Evolutionary conservation across 208 protist species (phyloP).

Genomic region (Leptomonas pyrrhocoris): DNA sequence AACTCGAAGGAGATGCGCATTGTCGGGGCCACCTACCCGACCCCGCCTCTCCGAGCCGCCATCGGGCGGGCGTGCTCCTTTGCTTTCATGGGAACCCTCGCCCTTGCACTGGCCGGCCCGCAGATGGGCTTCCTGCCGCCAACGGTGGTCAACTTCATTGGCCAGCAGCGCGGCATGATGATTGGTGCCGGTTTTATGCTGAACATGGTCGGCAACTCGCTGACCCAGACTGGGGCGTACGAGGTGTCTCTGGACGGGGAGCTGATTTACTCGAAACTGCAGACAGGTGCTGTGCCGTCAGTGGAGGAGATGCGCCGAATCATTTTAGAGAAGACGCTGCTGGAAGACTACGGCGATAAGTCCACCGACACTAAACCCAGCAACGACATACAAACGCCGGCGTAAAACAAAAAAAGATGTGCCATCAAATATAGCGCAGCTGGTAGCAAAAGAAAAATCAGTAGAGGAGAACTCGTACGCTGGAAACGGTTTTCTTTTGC

Average conservation of each 20-base stretch:
- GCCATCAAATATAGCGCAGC: not conserved
- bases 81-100: constrained; percentile 45
- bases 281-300: constrained; percentile 37
- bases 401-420: not conserved
- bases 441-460: not conserved
- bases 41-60: constrained; percentile 37
- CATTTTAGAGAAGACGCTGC: constrained; percentile 46
- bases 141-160: constrained; percentile 33
- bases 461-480: not conserved
- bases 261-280: constrained; percentile 75
- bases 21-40: constrained; percentile 53
- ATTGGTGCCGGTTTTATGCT: constrained; percentile 56
- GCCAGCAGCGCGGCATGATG: constrained; percentile 48
- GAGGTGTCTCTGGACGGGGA: constrained; percentile 69
- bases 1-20: constrained; percentile 51
- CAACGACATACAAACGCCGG: not conserved
- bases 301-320: constrained; percentile 31
- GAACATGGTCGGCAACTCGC: constrained; percentile 53
- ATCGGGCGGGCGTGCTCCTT: constrained; percentile 36
- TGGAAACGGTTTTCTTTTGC: not conserved
- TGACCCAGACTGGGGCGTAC: constrained; percentile 67
- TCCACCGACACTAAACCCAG: not conserved
- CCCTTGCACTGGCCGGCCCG: constrained; percentile 33
- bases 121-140: constrained; percentile 44
- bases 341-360: constrained; percentile 35